phyloP scores from a whole-genome alignment of 1,284 basidiomycete genomes.

The Puccinia coronata region DNA sequence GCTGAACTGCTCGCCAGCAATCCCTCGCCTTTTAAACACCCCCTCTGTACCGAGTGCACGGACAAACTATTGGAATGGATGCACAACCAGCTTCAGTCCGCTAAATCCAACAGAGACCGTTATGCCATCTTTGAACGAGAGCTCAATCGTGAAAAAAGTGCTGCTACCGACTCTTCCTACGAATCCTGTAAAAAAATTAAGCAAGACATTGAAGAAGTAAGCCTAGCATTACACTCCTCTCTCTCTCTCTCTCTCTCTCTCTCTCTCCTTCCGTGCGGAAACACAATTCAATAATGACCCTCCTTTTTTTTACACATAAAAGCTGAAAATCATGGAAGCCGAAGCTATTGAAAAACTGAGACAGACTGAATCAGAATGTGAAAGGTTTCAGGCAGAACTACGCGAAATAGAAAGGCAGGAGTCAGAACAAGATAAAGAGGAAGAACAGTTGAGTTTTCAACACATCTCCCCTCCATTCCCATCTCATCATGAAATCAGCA shows the following conservation, averaged over 20 bases:
- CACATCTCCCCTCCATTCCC: neutral
- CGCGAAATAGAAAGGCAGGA: conserved; percentile 73
- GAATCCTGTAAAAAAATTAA: conserved; percentile 55
- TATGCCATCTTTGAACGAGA: conserved; percentile 89
- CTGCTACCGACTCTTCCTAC: conserved; percentile 17
- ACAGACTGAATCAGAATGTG: conserved; percentile 72
- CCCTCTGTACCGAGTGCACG: conserved; percentile 91
- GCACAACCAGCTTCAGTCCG: conserved; percentile 80
- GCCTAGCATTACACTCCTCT: neutral
- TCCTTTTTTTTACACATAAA: too few relatives aligned
- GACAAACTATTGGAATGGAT: conserved; percentile 75
- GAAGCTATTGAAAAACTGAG: conserved; percentile 72
- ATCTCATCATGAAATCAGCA: neutral
- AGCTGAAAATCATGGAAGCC: conserved; percentile 56
- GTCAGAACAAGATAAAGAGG: conserved; percentile 71
- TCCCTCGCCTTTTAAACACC: conserved; percentile 87
- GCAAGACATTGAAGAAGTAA: conserved; percentile 67
- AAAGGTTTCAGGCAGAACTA: conserved; percentile 73
- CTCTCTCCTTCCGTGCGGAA: too few relatives aligned
- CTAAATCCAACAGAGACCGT: conserved; percentile 85
- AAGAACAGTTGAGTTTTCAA: conserved; percentile 69
- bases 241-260: too few relatives aligned
- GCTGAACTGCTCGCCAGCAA: conserved; percentile 66
- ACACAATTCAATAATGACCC: too few relatives aligned
- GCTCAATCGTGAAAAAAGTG: conserved; percentile 63